Conservation (phyloP, 805 yeast genomes). For the Limtongozyma cylindracea region DNA sequence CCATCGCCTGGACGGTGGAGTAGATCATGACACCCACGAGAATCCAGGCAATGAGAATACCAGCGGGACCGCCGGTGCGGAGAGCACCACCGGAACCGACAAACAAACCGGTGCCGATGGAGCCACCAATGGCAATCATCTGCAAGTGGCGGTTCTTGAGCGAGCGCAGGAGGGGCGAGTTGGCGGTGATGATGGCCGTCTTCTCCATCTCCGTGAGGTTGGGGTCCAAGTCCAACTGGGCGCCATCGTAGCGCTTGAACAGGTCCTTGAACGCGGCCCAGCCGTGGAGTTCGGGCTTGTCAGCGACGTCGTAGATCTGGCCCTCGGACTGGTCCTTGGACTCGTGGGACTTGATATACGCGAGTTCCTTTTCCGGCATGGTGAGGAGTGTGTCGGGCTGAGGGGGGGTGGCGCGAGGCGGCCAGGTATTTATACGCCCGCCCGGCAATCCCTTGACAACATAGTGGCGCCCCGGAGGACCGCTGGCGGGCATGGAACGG, state of each 20-base stretch:
- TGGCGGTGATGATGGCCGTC: background rate
- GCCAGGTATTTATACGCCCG: too few species aligned
- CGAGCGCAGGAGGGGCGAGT: conserved; percentile 6
- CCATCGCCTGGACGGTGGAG: background rate
- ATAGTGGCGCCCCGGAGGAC: too few species aligned
- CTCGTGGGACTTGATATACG: conserved; percentile 12
- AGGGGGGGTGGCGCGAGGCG: too few species aligned
- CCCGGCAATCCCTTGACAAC: too few species aligned
- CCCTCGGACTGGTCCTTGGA: conserved; percentile 11
- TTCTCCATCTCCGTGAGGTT: background rate
- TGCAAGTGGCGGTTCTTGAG: conserved; percentile 34
- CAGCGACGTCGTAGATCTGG: conserved; percentile 7
- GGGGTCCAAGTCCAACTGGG: background rate
- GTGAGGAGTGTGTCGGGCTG: too few species aligned
- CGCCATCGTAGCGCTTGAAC: background rate
- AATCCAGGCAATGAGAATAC: conserved; percentile 19
- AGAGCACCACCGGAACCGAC: conserved; percentile 36
- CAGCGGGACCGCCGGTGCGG: conserved; percentile 37
- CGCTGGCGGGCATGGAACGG: too few species aligned
- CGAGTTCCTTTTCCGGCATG: conserved; percentile 16
- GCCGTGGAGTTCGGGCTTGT: background rate
- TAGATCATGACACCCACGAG: background rate
- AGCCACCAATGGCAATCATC: conserved; percentile 45
- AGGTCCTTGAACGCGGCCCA: background rate
- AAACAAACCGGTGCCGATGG: conserved; percentile 45